Evolutionary conservation across 1,284 basidiomycete species (phyloP), one percentile per base, ranked within the genome.

Genomic region (Pseudozyma tsukubaensis): DNA sequence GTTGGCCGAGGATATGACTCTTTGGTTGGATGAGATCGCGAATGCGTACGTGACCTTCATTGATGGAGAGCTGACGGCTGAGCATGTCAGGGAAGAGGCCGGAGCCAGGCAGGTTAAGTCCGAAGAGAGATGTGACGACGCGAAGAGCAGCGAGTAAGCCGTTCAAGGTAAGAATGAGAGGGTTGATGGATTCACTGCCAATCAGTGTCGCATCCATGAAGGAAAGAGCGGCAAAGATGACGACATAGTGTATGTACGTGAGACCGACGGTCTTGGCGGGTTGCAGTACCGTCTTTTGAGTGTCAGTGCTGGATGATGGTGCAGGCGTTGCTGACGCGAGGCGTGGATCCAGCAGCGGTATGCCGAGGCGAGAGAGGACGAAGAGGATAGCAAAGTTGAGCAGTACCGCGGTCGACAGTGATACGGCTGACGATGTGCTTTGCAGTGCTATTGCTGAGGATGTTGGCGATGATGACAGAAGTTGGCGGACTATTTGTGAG

Each of bases 1-100:
- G 92, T 85, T 94, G 92, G 21, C 93, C 93, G 37, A 91, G 88
- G n/a, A 95, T 87, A 82, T 94, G 92, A 1, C 79, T 76, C 44
- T 81, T 79, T 10, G 79, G 80, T 35, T 83, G 82, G 44, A 86
- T 76, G 43, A 86, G 78, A 42, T 84, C 82, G 34, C 84, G 72
- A 9, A 86, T 68, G 35, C 84, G 79, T 12, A 87, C 84, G n/a
- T 83, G 77, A 14, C 80, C 78, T 70, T 86, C 85, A 51, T 79
- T 77, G 53, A 84, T 82, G 47, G 81, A 79, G 35, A 85, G 62
- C 56, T 78, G 59, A 87, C 79, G 76, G 87, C 86, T 62, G 86
- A 85, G 65, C 89, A 78, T 88, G 86, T 61, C 90, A 66, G 74
- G 88, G 48, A 71, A 32, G 13, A 69, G 63, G n/a, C 72, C 58